Evolutionary conservation across 495 filamentous ascomycete genomes (phyloP).

Genomic region (Xylaria acuta): DNA sequence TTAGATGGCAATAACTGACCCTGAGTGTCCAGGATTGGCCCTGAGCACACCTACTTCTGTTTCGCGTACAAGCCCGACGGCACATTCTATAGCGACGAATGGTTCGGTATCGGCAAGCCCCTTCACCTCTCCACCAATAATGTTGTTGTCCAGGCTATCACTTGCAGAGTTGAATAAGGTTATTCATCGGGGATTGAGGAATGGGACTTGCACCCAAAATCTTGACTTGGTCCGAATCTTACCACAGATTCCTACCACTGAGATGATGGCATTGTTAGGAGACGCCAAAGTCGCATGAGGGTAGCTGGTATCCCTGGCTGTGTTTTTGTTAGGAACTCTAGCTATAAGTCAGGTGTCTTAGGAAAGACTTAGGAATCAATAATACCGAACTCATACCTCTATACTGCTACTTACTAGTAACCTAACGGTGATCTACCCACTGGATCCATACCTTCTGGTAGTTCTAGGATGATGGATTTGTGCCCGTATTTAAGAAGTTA

Average conservation of each 20-base stretch:
- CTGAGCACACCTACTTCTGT: constrained; percentile 20
- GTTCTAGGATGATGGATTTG: neutral
- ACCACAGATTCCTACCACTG: neutral
- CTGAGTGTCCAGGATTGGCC: neutral
- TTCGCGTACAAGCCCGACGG: constrained; percentile 20
- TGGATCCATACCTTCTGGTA: neutral
- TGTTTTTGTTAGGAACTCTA: neutral
- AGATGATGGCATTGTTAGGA: neutral
- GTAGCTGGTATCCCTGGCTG: neutral
- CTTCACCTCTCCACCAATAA: constrained; percentile 22
- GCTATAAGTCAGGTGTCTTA: neutral
- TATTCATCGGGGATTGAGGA: neutral
- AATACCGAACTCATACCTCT: neutral
- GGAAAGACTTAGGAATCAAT: neutral
- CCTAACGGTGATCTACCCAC: neutral
- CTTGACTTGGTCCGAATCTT: neutral
- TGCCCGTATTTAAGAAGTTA: neutral
- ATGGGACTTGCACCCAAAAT: neutral
- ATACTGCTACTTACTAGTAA: neutral
- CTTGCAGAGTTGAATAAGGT: constrained; percentile 7
- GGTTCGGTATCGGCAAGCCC: constrained; percentile 21
- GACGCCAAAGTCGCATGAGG: neutral
- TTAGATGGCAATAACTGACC: neutral
- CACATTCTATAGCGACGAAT: constrained; percentile 13
- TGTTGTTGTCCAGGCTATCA: constrained; percentile 15